Conservation (phyloP, 2,329 filamentous ascomycete genomes). For the Fusarium xyrophilum region DNA sequence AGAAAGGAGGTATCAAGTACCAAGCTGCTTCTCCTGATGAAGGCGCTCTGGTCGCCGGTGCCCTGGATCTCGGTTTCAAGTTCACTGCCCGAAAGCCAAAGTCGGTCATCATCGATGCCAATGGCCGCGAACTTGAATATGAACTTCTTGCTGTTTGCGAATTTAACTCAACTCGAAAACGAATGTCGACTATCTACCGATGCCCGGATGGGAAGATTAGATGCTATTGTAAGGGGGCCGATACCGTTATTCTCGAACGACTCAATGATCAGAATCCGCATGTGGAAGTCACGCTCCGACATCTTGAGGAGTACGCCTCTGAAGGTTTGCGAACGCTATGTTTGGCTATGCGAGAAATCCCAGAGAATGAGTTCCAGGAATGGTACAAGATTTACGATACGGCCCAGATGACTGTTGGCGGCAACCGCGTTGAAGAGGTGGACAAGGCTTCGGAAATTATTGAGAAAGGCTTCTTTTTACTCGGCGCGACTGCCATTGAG, state of each 20-base stretch:
- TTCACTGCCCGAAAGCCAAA: constrained; percentile 91
- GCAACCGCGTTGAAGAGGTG: constrained; percentile 90
- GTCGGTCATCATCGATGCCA: constrained; percentile 81
- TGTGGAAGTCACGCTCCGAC: constrained; percentile 87
- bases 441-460: constrained; percentile 98
- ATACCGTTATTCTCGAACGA: constrained; percentile 95
- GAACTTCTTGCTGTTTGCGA: constrained; percentile 96
- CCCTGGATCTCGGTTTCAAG: constrained; percentile 82
- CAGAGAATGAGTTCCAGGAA: constrained; percentile 85
- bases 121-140: constrained; percentile 78
- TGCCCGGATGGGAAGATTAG: constrained; percentile 95
- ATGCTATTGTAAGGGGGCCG: constrained; percentile 94
- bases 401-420: constrained; percentile 87
- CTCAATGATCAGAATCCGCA: constrained; percentile 83
- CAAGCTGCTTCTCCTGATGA: constrained; percentile 98
- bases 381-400: constrained; percentile 89
- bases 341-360: constrained; percentile 90
- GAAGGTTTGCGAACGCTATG: constrained; percentile 95
- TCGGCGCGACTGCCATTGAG: constrained; percentile 96
- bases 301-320: constrained; percentile 98
- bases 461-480: constrained; percentile 86
- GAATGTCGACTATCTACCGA: constrained; percentile 97
- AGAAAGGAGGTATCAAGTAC: constrained; percentile 89
- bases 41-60: constrained; percentile 93
- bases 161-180: constrained; percentile 92